These are phyloP conservation scores for Nicotiana tomentosiformis DNA, from an alignment of 257 asterid species.

Conservation along the genomic window DNA sequence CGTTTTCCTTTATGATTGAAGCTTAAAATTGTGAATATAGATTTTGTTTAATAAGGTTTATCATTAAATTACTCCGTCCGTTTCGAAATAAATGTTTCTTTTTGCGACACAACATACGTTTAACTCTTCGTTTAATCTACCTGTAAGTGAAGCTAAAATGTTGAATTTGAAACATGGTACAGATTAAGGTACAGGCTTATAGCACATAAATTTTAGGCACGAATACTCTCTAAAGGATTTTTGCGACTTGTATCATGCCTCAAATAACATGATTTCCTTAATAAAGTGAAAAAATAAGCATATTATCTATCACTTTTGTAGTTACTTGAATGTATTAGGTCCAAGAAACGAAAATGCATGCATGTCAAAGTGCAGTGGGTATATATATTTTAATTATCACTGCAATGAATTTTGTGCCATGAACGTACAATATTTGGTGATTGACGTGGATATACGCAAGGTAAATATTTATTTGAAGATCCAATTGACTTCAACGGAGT, in stretches of 20 bases:
- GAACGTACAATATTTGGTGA: background rate
- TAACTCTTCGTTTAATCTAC: no score
- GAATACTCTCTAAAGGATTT: no score
- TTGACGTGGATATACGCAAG: background rate
- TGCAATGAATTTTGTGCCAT: background rate
- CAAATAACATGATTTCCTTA: background rate
- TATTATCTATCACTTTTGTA: background rate
- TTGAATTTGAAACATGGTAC: no score
- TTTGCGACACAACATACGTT: no score
- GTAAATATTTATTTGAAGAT: background rate
- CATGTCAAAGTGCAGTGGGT: background rate
- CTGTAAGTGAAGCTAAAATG: no score
- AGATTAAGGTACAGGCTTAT: no score
- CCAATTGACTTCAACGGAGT: background rate
- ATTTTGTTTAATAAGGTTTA: background rate
- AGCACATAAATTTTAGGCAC: no score
- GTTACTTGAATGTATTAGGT: background rate
- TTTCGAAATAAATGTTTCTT: no score
- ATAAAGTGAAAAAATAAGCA: background rate
- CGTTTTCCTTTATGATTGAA: background rate
- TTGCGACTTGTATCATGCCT: no score
- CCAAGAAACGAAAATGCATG: background rate
- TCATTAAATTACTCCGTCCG: background rate
- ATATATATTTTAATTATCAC: background rate
- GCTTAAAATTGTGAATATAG: no score